Evolutionary conservation across 176 grass and related monocot species (phyloP).

Genomic region (Oryza australiensis): DNA sequence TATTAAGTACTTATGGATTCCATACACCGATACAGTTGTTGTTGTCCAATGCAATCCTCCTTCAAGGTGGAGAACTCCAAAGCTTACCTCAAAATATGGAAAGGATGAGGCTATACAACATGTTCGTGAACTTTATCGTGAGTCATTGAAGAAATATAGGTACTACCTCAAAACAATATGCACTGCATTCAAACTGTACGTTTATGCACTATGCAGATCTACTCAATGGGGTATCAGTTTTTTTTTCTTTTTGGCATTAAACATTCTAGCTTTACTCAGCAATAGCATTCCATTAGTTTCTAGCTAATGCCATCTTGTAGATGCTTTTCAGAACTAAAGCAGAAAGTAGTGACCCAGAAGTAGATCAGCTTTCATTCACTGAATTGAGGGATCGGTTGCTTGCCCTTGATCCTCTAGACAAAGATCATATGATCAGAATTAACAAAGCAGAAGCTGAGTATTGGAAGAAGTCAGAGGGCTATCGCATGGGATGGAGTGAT

Average conservation of each 20-base stretch:
- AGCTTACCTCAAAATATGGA: constrained; percentile 69
- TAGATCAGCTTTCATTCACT: constrained; percentile 79
- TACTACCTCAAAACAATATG: constrained; percentile 26
- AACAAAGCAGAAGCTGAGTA: constrained; percentile 95
- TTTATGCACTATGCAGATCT: neutral
- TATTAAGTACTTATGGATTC: constrained; percentile 87
- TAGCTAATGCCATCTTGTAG: constrained; percentile 45
- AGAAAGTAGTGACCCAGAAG: constrained; percentile 58
- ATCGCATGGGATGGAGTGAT: constrained; percentile 92
- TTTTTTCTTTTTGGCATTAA: constrained; percentile 1
- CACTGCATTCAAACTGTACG: neutral
- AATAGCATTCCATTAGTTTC: constrained; percentile 32
- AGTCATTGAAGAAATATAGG: constrained; percentile 75
- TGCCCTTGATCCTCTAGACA: constrained; percentile 82
- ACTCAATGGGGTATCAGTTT: neutral
- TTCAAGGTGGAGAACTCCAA: constrained; percentile 74
- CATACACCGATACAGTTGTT: constrained; percentile 72
- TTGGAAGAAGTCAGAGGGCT: constrained; percentile 96
- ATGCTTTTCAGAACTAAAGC: constrained; percentile 78
- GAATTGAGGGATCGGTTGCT: constrained; percentile 86
- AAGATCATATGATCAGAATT: constrained; percentile 78
- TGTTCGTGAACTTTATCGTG: constrained; percentile 72
- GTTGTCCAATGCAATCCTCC: constrained; percentile 85
- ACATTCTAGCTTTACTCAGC: constrained; percentile 27
- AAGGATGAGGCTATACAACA: constrained; percentile 81